phyloP scores from a whole-genome alignment of 1,139 yeast genomes.

The Protomyces macrosporus region DNA sequence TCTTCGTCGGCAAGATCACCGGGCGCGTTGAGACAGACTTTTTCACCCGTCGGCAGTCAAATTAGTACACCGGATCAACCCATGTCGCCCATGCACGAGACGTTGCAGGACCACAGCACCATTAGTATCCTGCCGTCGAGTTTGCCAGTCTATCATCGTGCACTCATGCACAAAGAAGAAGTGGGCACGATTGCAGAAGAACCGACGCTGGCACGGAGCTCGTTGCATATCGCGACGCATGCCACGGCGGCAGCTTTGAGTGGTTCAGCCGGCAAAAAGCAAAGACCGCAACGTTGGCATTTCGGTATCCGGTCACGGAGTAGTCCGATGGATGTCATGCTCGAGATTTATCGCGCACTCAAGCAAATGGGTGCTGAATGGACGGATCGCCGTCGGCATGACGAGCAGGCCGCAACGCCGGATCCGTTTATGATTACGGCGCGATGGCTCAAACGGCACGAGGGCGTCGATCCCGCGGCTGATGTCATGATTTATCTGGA shows the following conservation, averaged over 20 bases:
- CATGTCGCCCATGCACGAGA: slow-evolving; percentile 9
- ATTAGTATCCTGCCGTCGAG: slow-evolving; percentile 60
- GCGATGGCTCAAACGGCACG: slow-evolving; percentile 79
- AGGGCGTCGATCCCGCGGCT: slow-evolving; percentile 35
- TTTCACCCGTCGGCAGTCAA: slow-evolving; percentile 13
- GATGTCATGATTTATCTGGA: slow-evolving; percentile 78
- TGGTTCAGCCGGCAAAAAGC: slow-evolving; percentile 21
- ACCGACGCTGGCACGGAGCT: slow-evolving; percentile 32
- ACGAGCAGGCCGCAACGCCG: slow-evolving; percentile 52
- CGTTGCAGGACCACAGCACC: slow-evolving; percentile 3
- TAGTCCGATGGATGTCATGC: slow-evolving; percentile 97
- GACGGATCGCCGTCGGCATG: slow-evolving; percentile 46
- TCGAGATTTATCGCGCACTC: slow-evolving; percentile 91
- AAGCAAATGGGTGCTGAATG: slow-evolving; percentile 95
- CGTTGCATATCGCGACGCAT: slow-evolving; percentile 41
- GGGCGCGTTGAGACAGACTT: slow-evolving; percentile 34
- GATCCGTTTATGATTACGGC: slow-evolving; percentile 96
- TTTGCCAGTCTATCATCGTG: slow-evolving; percentile 88
- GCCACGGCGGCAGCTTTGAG: slow-evolving; percentile 35
- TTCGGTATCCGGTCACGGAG: slow-evolving; percentile 95
- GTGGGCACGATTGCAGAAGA: slow-evolving; percentile 33
- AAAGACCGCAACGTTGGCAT: slow-evolving; percentile 76
- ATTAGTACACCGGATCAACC: background rate
- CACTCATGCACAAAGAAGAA: slow-evolving; percentile 65
- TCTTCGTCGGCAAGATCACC: slow-evolving; percentile 32